Percentiles rank a stretch among this genome's conserved stretches.
Conservation (phyloP, 108 stramenopile species). For the Craspedostauros australis region DNA sequence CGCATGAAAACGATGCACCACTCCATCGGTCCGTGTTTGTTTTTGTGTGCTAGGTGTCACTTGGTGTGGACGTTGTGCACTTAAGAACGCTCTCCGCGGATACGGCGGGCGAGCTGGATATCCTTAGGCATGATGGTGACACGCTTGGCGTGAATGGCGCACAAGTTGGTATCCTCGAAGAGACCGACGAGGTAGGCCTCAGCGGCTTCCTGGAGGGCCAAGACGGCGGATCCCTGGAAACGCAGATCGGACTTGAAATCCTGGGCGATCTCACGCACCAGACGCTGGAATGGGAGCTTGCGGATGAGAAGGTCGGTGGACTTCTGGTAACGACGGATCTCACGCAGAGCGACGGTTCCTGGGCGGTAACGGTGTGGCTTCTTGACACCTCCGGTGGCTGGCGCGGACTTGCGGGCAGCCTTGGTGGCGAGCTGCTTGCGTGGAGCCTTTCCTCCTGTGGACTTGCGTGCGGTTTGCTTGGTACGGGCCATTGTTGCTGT, state of each 20-base stretch:
- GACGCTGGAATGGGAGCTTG: constrained; percentile 92
- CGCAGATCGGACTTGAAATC: constrained; percentile 88
- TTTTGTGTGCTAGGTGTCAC: no score
- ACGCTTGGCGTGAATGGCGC: constrained; percentile 91
- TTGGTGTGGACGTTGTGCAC: no score
- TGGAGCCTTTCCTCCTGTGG: constrained; percentile 97
- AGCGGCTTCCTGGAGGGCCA: constrained; percentile 91
- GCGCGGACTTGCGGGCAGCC: constrained; percentile 82
- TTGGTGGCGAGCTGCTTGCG: constrained; percentile 92
- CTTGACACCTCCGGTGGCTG: constrained; percentile 89
- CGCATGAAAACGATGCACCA: no score
- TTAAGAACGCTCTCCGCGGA: constrained; percentile 74
- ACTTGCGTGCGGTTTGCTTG: constrained; percentile 98
- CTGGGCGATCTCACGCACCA: constrained; percentile 82
- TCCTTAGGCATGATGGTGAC: constrained; percentile 91
- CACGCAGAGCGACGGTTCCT: constrained; percentile 89
- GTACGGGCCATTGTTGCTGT: constrained; percentile 86
- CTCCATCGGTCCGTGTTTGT: no score
- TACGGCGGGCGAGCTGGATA: constrained; percentile 57
- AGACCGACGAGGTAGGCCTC: constrained; percentile 85
- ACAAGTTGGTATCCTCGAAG: constrained; percentile 92
- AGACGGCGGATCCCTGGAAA: constrained; percentile 88
- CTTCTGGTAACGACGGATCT: constrained; percentile 94
- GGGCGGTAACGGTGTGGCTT: constrained; percentile 75
- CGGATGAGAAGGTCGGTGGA: constrained; percentile 91